A percentile compares a stretch with the other conserved stretches of the same genome.
Conservation (phyloP, 108 stramenopile genomes). For the Pseudonitzschia pungens region DNA sequence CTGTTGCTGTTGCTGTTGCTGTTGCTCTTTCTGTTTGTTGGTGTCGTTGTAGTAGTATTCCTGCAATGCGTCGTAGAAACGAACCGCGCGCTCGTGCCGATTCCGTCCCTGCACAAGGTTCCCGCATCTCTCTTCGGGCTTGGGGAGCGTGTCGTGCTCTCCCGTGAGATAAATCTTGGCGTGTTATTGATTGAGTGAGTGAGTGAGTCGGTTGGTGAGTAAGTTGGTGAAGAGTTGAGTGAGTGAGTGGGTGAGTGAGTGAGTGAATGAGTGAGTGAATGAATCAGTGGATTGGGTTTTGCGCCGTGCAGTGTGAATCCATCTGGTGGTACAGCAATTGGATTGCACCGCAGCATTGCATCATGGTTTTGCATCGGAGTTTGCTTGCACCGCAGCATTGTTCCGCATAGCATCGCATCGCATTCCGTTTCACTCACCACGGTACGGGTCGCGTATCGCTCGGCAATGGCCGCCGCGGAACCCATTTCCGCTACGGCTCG, state of each 20-base stretch:
- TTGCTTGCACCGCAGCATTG: too few relatives aligned
- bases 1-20: neutral
- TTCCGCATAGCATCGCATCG: too few relatives aligned
- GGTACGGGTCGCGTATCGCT: conserved; percentile 54
- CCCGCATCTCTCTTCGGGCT: conserved; percentile 51
- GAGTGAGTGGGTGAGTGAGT: too few relatives aligned
- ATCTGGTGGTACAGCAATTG: too few relatives aligned
- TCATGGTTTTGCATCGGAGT: too few relatives aligned
- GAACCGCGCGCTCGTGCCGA: conserved; percentile 54
- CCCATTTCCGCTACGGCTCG: conserved; percentile 32
- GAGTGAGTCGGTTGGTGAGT: too few relatives aligned
- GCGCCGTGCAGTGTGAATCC: too few relatives aligned
- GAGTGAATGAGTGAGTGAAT: too few relatives aligned
- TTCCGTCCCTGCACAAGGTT: conserved; percentile 65
- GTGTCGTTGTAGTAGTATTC: neutral
- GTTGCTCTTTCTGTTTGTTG: neutral
- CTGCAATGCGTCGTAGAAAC: conserved; percentile 44
- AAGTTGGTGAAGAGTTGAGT: too few relatives aligned
- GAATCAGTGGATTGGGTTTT: too few relatives aligned
- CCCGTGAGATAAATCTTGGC: conserved; percentile 71
- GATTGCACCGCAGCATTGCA: too few relatives aligned
- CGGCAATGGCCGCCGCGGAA: conserved; percentile 22
- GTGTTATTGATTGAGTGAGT: too few relatives aligned
- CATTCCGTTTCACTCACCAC: conserved; percentile 18
- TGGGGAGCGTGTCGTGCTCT: conserved; percentile 49